These are phyloP conservation scores for Begonia fuchsioides DNA, from an alignment of 306 rosid genomes.

Conservation along the genomic window DNA sequence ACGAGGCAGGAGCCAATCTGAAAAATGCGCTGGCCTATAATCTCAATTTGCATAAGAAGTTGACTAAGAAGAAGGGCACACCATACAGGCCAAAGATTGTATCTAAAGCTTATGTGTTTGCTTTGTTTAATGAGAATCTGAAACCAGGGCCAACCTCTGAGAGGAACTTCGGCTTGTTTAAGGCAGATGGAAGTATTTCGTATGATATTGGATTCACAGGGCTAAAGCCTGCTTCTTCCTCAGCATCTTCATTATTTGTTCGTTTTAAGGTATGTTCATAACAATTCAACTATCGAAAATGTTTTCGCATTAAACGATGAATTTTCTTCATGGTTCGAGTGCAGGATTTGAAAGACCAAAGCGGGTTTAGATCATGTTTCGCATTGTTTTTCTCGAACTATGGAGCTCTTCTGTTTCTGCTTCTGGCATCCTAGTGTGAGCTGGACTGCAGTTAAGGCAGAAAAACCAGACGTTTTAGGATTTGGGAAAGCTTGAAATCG, in stretches of 20 bases:
- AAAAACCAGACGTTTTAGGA: too few species aligned
- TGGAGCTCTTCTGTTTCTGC: too few species aligned
- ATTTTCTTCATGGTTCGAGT: too few species aligned
- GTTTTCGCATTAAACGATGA: too few species aligned
- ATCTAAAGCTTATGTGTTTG: slow-evolving; percentile 53
- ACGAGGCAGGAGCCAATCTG: slow-evolving; percentile 45
- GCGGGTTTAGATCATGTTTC: too few species aligned
- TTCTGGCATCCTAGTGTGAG: too few species aligned
- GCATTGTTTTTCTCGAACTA: too few species aligned
- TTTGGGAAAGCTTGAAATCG: too few species aligned
- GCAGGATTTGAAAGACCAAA: too few species aligned
- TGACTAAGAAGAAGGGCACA: slow-evolving; percentile 57
- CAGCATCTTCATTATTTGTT: slow-evolving; percentile 32
- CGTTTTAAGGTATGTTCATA: slow-evolving; percentile 36
- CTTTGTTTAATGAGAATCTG: slow-evolving; percentile 74
- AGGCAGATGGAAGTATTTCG: slow-evolving; percentile 70
- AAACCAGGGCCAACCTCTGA: slow-evolving; percentile 76
- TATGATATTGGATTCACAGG: slow-evolving; percentile 71
- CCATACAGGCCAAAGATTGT: slow-evolving; percentile 60
- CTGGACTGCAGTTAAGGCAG: too few species aligned
- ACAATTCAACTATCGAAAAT: too few species aligned
- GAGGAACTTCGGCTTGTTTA: slow-evolving; percentile 76
- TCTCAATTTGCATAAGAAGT: slow-evolving; percentile 28
- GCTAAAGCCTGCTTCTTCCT: slow-evolving; percentile 39
- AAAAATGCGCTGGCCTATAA: slow-evolving; percentile 52